Percentiles rank a stretch among this genome's conserved stretches.
Evolutionary conservation across 805 yeast genomes (phyloP).

Genomic region (Starmerella davenportii): DNA sequence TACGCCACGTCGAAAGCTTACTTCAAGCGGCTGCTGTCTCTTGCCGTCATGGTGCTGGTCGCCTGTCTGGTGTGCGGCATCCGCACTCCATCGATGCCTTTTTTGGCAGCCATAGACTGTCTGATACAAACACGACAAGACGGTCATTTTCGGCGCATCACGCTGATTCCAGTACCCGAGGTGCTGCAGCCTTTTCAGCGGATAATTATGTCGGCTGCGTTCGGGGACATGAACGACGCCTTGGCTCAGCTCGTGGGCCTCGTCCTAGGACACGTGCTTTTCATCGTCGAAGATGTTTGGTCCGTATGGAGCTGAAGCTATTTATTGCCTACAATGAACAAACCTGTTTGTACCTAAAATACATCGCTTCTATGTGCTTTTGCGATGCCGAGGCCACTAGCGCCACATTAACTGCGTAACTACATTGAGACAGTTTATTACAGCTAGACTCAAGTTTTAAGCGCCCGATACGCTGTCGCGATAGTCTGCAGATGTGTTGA

Average conservation of each 20-base stretch:
- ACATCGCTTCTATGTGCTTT: too few species aligned
- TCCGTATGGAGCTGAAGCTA: conserved; percentile 23
- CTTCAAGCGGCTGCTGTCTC: conserved; percentile 8
- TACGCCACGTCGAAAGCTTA: conserved; percentile 8
- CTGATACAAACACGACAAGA: conserved; percentile 30
- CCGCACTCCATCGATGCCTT: conserved; percentile 19
- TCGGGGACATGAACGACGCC: conserved; percentile 8
- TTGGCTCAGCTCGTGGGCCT: conserved; percentile 19
- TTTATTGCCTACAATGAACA: too few species aligned
- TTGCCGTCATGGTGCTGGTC: conserved; percentile 21
- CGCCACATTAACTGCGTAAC: too few species aligned
- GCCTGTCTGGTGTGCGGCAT: conserved; percentile 21
- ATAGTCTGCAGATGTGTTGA: too few species aligned
- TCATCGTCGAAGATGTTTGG: conserved; percentile 27
- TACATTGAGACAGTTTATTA: too few species aligned
- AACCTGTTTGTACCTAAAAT: too few species aligned
- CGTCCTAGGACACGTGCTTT: conserved; percentile 28
- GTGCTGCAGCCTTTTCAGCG: conserved; percentile 26
- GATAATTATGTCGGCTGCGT: conserved; percentile 11
- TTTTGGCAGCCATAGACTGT: conserved; percentile 26
- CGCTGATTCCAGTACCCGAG: conserved; percentile 28
- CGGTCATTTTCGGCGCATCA: conserved; percentile 28
- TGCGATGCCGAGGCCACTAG: too few species aligned
- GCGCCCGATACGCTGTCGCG: too few species aligned
- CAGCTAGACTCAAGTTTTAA: too few species aligned